Conservation (phyloP, 345 rosid genomes). For the Jatropha curcas region DNA sequence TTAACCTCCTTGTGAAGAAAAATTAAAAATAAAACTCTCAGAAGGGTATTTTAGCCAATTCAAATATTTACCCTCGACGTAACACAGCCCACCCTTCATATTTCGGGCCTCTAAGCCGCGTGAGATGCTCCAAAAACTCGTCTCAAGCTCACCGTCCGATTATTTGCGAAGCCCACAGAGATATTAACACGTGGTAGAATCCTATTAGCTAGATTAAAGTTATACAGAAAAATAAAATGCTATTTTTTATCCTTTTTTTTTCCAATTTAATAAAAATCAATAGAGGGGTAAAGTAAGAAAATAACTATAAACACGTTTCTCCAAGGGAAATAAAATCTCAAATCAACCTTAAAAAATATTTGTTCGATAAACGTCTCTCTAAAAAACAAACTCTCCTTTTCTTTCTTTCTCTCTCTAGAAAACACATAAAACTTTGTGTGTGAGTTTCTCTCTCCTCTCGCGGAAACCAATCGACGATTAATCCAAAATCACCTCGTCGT, state of each 20-base stretch:
- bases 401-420: conserved; percentile 14
- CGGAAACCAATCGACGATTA: conserved; percentile 55
- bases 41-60: background rate
- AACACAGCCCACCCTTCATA: background rate
- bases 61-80: background rate
- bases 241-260: background rate
- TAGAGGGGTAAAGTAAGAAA: background rate
- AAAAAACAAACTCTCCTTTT: background rate
- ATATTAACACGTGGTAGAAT: background rate
- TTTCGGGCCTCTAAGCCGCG: background rate
- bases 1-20: too few relatives aligned
- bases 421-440: background rate
- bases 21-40: background rate
- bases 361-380: conserved; percentile 3
- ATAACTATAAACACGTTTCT: conserved; percentile 29
- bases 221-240: background rate
- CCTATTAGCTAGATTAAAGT: background rate
- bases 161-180: background rate
- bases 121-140: background rate
- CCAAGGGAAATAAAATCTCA: conserved; percentile 18
- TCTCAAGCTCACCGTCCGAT: conserved; percentile 18
- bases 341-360: conserved; percentile 12
- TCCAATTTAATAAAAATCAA: too few relatives aligned
- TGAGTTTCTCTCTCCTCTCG: conserved; percentile 2
- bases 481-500: conserved; percentile 41